Evolutionary conservation across 2,329 filamentous ascomycete species (phyloP).

Genomic region (Fonsecaea pedrosoi): DNA sequence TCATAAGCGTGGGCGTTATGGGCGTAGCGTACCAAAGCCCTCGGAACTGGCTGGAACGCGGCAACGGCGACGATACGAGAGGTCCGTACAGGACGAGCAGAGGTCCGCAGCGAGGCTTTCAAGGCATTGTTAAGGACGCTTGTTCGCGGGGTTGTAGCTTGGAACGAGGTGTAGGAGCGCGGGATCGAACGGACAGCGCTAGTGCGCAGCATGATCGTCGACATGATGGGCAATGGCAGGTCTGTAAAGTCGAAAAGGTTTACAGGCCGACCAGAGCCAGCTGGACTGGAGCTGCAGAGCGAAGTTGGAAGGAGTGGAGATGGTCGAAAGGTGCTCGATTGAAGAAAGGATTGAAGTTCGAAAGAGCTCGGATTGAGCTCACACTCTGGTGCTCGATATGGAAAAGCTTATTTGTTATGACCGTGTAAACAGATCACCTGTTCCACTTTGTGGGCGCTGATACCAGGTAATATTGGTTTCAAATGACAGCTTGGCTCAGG

Average conservation of each 20-base stretch:
- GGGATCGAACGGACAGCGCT: constrained; percentile 54
- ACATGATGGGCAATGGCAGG: constrained; percentile 38
- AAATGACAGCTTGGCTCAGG: constrained; percentile 8
- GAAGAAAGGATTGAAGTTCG: constrained; percentile 18
- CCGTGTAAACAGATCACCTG: constrained; percentile 6
- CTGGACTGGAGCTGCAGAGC: constrained; percentile 34
- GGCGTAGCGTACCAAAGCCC: constrained; percentile 56
- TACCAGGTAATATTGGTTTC: not conserved
- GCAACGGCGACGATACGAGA: constrained; percentile 51
- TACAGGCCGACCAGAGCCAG: constrained; percentile 34
- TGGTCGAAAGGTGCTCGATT: constrained; percentile 19
- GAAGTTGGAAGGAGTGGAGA: constrained; percentile 36
- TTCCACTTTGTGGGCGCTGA: not conserved
- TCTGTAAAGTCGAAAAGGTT: constrained; percentile 39
- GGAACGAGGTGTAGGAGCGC: constrained; percentile 49
- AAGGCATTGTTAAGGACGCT: constrained; percentile 50
- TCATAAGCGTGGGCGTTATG: constrained; percentile 35
- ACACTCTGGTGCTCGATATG: constrained; percentile 13
- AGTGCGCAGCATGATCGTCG: constrained; percentile 55
- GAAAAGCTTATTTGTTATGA: constrained; percentile 16
- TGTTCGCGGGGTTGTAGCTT: constrained; percentile 33
- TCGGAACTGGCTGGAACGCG: constrained; percentile 54
- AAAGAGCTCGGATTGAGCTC: constrained; percentile 26
- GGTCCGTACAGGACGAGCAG: constrained; percentile 49
- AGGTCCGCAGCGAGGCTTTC: constrained; percentile 50